phyloP scores from a whole-genome alignment of 2,329 filamentous ascomycete species.

The Akanthomyces lecanii region DNA sequence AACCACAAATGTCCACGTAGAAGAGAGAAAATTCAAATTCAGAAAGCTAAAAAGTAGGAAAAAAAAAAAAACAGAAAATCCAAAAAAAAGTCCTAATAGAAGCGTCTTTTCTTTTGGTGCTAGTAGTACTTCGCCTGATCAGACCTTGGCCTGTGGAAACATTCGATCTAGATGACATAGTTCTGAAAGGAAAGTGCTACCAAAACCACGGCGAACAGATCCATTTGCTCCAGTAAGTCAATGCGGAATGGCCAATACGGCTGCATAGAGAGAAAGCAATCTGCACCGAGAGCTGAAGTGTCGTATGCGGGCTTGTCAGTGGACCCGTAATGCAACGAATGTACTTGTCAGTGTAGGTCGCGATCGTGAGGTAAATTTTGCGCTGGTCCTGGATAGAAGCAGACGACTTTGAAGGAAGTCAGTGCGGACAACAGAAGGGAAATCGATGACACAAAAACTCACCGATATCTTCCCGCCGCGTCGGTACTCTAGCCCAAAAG shows the following conservation, averaged over 20 bases:
- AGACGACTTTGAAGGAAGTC: background rate
- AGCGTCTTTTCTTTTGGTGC: no score
- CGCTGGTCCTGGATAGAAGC: background rate
- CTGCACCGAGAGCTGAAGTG: background rate
- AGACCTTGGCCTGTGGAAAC: no score
- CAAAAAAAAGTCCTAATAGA: no score
- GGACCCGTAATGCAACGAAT: background rate
- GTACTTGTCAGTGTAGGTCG: background rate
- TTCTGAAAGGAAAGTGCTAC: background rate
- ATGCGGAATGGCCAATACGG: background rate
- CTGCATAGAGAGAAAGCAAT: background rate
- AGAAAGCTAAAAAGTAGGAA: no score
- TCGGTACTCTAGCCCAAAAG: background rate
- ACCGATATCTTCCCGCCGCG: background rate
- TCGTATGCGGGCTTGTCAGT: background rate
- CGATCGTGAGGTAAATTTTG: background rate
- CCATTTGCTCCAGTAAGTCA: background rate
- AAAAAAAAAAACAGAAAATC: no score
- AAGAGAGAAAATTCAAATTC: no score
- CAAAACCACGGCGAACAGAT: background rate
- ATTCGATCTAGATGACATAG: background rate
- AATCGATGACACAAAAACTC: background rate
- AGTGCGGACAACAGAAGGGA: background rate
- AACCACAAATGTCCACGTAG: no score
- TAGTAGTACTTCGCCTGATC: no score